Conservation (phyloP, 2,329 filamentous ascomycete species). For the Colletotrichum siamense region DNA sequence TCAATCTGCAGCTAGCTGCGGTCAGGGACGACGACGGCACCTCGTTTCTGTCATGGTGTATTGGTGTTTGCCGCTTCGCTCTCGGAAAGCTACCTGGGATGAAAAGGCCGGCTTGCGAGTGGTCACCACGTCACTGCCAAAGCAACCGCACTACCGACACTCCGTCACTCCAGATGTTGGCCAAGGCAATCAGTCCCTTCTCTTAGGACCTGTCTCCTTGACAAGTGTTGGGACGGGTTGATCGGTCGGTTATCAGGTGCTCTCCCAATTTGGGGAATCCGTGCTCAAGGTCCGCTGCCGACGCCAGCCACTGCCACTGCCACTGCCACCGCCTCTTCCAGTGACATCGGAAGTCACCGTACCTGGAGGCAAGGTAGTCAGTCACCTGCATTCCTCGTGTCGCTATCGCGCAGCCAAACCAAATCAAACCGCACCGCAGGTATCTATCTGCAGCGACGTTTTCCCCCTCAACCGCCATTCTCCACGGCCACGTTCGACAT, state of each 20-base stretch:
- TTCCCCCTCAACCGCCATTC: background rate
- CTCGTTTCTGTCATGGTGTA: background rate
- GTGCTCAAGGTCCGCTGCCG: background rate
- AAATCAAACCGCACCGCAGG: background rate
- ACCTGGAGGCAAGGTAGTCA: background rate
- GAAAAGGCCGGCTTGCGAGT: background rate
- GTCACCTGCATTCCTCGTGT: background rate
- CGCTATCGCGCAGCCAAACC: background rate
- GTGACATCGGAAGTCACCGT: background rate
- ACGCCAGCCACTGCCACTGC: background rate
- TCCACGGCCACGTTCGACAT: constrained; percentile 1
- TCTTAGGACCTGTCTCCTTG: background rate
- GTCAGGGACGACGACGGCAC: background rate
- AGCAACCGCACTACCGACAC: background rate
- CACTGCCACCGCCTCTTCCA: background rate
- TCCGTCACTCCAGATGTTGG: background rate
- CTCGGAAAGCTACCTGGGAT: background rate
- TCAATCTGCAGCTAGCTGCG: background rate
- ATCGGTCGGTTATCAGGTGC: background rate
- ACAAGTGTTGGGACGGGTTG: background rate
- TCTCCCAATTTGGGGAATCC: background rate
- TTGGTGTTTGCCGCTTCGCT: background rate
- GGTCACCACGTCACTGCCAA: background rate
- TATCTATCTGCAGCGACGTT: background rate
- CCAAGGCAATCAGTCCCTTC: background rate